Percentiles rank a stretch among this genome's conserved stretches.
Conservation (phyloP, 257 asterid species). For the Solanum lycopersicoides region DNA sequence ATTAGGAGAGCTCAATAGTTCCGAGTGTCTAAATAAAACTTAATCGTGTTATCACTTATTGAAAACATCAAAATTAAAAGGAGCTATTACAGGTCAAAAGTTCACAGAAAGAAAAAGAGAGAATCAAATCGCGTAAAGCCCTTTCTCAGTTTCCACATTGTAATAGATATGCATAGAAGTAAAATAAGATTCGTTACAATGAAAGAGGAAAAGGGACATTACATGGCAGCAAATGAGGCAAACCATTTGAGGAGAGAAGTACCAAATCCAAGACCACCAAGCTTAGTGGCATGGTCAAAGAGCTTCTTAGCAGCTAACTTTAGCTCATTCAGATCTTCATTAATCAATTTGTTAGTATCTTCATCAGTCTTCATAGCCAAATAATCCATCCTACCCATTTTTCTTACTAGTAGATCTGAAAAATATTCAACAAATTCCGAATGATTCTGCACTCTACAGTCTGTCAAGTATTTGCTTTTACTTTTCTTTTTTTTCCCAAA, state of each 20-base stretch:
- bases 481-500: too few species aligned
- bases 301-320: conserved; percentile 61
- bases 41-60: background rate
- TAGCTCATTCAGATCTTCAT: conserved; percentile 59
- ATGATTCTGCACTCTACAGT: background rate
- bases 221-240: conserved; percentile 88
- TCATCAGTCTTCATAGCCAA: conserved; percentile 50
- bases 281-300: conserved; percentile 37
- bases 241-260: conserved; percentile 78
- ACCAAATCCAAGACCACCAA: conserved; percentile 57
- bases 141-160: background rate
- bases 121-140: background rate
- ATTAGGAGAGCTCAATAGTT: background rate
- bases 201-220: background rate
- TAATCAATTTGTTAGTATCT: conserved; percentile 34
- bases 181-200: background rate
- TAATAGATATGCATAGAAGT: background rate
- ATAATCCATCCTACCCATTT: conserved; percentile 62
- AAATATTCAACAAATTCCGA: background rate
- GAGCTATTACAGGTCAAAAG: background rate
- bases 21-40: background rate
- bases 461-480: background rate
- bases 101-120: background rate
- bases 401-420: background rate
- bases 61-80: background rate